Base-by-base conservation (phyloP, 176 grass and related monocot genomes). In the Dendrocalamus sinicus region DNA sequence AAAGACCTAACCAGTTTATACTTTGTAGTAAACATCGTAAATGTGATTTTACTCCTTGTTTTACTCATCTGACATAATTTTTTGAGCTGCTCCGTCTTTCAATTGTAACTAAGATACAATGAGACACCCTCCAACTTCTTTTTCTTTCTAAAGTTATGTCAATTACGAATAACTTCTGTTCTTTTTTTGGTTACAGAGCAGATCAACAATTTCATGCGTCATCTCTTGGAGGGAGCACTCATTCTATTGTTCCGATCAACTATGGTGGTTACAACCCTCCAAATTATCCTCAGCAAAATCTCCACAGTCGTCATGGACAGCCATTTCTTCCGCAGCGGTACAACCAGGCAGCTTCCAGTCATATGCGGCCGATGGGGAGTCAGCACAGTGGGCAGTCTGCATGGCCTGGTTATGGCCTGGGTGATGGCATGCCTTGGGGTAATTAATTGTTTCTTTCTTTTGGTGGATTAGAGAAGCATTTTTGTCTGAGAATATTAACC, bases 401-500 rank as follows among this genome's bases (percentile, higher is more conserved):
- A 1, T 81, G 81, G 86, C 63, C 91, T 62, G 74, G 76, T 85
- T 91, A 95, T 75, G 81, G 70, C 77, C 81, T 90, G 59, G 86
- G 70, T 17, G 92, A 95, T 48, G 81, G 75, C 84, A 84, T 89
- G 73, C 89, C 90, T 45, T 95, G 97, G 94, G 92, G 92, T 94
- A 91, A 89, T 82, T 61, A 80, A 23, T 26, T 26, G 1, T 7
- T 30, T 11, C 7, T 20, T 78, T 76, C 5, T 76, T 20, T 60
- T 73, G 35, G 35, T 43, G 0, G 15, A 28, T 14, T 48, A 26
- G 45, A 72, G 47, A 72, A 74, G 35, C 44, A 40, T 23, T 12
- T 73, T 78, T 46, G 22, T 67, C 19, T 20, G 41, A 17, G 47
- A 55, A 9, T 37, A 45, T 55, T 71, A 72, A 82, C 39, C 12